Percentiles rank a stretch among this genome's conserved stretches.
Conservation (phyloP, 108 stramenopile genomes). For the Schizochytrium sp. region DNA sequence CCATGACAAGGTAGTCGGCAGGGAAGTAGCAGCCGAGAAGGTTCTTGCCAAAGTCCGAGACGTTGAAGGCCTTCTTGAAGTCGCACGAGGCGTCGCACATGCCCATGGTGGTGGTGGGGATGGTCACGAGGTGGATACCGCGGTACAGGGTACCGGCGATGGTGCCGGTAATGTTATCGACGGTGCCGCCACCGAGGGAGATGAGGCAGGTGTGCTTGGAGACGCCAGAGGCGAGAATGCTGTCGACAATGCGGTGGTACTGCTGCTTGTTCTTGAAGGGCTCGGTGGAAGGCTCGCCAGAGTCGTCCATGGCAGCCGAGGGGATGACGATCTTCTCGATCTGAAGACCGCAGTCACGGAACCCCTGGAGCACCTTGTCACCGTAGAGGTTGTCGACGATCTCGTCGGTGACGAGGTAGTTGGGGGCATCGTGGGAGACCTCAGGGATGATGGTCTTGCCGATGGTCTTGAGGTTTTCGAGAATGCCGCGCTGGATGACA, state of each 20-base stretch:
- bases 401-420: constrained; percentile 35
- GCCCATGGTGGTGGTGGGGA: constrained; percentile 36
- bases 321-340: constrained; percentile 31
- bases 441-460: constrained; percentile 22
- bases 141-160: constrained; percentile 33
- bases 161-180: constrained; percentile 29
- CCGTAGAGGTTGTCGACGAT: constrained; percentile 29
- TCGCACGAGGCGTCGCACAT: constrained; percentile 37
- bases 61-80: constrained; percentile 43
- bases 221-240: constrained; percentile 22
- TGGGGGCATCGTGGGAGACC: constrained; percentile 27
- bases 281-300: constrained; percentile 32
- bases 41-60: constrained; percentile 33
- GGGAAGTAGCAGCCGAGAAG: constrained; percentile 38
- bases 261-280: constrained; percentile 26
- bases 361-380: constrained; percentile 31
- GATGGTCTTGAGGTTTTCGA: constrained; percentile 22
- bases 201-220: constrained; percentile 36
- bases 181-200: constrained; percentile 36
- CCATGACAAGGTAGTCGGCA: constrained; percentile 32
- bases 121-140: constrained; percentile 30
- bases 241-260: constrained; percentile 3
- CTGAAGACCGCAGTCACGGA: constrained; percentile 26
- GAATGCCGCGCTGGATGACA: constrained; percentile 29
- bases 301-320: constrained; percentile 25